Evolutionary conservation across 1,284 basidiomycete species (phyloP), one percentile per base, ranked within the genome.

Genomic region (Thelephora terrestris): DNA sequence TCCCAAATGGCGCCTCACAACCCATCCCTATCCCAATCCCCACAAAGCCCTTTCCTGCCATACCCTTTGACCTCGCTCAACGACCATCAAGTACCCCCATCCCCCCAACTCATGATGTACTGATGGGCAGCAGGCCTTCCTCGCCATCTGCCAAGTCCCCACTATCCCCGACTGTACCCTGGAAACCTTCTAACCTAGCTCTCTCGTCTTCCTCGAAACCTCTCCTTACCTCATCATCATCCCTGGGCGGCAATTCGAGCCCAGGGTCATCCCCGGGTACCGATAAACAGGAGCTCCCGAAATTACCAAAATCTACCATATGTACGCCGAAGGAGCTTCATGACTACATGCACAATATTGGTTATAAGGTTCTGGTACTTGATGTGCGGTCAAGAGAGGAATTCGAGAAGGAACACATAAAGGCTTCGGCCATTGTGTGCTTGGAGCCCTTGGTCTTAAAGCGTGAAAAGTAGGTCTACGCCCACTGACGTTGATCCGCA

Each of bases 311-410:
- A 42, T 64, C 68, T 29, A 72, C 77, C 54, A 71, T 76, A 3
- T 74, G 85, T 23, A 70, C 69, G 42, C 81, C 89, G 2, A 71
- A 71, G 48, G 75, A 78, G 12, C 64, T 95, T 27, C 67, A 74
- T 45, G 66, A 71, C 1, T 91, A 84, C 60, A 66, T 87, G 52
- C 55, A 68, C 40, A 71, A 73, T 45, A 62, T 57, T 2, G 69
- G 77, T 17, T 68, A 81, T 54, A 81, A 81, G 46, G 75, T 92
- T 5, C 69, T 98, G 5, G 61, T 97, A 14, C 70, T 97, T 21
- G 94, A 98, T 63, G 77, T 95, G 7, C 78, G 94, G 20, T 75
- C 79, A 7, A 73, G 91, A 36, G 78, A 78, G 4, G 85, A 90
- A 50, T 94, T 85, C 57, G 78, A 89, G 53, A 66, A 61, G 7